Percentiles rank a stretch among this genome's conserved stretches.
These are phyloP conservation scores for Lojkania enalia DNA, from an alignment of 2,329 filamentous ascomycete species.

Conservation along the genomic window DNA sequence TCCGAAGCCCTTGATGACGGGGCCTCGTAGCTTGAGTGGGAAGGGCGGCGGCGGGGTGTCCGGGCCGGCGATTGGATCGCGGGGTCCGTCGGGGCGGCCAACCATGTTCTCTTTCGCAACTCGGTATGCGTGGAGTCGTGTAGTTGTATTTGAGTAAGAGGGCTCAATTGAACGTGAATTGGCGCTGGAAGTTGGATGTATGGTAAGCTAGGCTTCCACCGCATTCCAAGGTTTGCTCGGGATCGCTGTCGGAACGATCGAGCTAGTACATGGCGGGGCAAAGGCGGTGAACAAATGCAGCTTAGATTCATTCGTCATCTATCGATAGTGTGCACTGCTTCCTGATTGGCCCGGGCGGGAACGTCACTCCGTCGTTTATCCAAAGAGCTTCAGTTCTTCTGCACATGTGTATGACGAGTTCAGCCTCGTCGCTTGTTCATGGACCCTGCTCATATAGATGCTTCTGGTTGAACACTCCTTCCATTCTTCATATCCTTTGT, in stretches of 20 bases:
- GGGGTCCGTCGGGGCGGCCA: slow-evolving; percentile 51
- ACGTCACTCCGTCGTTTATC: too few species aligned
- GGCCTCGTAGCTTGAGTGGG: slow-evolving; percentile 80
- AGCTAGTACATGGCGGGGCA: slow-evolving; percentile 8
- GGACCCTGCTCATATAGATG: too few species aligned
- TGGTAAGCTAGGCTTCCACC: not conserved
- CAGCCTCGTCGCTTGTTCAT: too few species aligned
- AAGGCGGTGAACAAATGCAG: slow-evolving; percentile 2
- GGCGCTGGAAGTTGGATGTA: not conserved
- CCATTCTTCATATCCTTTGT: too few species aligned
- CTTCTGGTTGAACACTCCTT: too few species aligned
- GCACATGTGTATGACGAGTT: too few species aligned
- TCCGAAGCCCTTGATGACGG: slow-evolving; percentile 90
- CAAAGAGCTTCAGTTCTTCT: too few species aligned
- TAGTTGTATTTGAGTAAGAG: not conserved
- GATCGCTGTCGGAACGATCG: not conserved
- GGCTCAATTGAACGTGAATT: not conserved
- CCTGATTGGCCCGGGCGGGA: too few species aligned
- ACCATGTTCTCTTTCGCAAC: slow-evolving; percentile 9
- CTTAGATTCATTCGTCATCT: too few species aligned
- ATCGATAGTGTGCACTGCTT: too few species aligned
- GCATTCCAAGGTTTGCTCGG: not conserved
- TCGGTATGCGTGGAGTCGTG: too few species aligned
- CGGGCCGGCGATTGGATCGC: slow-evolving; percentile 73
- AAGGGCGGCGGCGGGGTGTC: slow-evolving; percentile 74